phyloP scores from a whole-genome alignment of 2,329 filamentous ascomycete genomes.

The Pyrenochaeta sp. region DNA sequence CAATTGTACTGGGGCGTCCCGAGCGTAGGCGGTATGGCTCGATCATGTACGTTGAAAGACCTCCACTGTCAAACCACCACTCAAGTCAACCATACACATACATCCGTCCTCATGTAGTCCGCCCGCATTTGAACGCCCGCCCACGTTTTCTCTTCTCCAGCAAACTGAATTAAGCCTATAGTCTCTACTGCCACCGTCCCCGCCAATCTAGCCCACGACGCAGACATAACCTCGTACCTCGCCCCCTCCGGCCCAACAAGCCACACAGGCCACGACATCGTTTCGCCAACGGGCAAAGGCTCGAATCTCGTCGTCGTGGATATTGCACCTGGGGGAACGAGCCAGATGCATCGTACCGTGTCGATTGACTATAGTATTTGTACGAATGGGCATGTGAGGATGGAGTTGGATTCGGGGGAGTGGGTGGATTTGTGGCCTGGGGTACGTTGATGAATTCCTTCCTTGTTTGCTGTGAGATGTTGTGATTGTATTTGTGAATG shows the following conservation, averaged over 20 bases:
- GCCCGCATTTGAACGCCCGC: too few relatives aligned
- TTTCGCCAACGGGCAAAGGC: conserved; percentile 13
- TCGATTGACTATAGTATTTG: conserved; percentile 30
- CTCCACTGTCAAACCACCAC: too few relatives aligned
- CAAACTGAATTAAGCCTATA: neutral
- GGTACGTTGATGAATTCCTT: neutral
- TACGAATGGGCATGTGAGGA: conserved; percentile 22
- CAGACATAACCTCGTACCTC: conserved; percentile 52
- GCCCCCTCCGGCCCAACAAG: conserved; percentile 5
- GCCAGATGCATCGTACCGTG: conserved; percentile 27
- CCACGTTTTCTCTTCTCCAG: neutral
- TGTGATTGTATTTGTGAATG: conserved; percentile 4
- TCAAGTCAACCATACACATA: too few relatives aligned
- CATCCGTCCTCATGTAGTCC: too few relatives aligned
- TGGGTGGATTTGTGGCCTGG: conserved; percentile 21
- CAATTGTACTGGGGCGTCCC: conserved; percentile 26
- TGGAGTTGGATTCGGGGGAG: conserved; percentile 28
- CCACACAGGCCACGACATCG: conserved; percentile 21
- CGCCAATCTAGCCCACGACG: conserved; percentile 51
- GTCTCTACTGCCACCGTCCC: conserved; percentile 56
- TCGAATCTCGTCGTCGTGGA: conserved; percentile 25
- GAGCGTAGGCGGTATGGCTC: conserved; percentile 30
- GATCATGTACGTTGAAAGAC: conserved; percentile 5
- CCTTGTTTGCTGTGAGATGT: neutral
- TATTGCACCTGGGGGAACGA: conserved; percentile 19